These are phyloP conservation scores for Suillus plorans DNA, from an alignment of 768 basidiomycete genomes.

Conservation along the genomic window DNA sequence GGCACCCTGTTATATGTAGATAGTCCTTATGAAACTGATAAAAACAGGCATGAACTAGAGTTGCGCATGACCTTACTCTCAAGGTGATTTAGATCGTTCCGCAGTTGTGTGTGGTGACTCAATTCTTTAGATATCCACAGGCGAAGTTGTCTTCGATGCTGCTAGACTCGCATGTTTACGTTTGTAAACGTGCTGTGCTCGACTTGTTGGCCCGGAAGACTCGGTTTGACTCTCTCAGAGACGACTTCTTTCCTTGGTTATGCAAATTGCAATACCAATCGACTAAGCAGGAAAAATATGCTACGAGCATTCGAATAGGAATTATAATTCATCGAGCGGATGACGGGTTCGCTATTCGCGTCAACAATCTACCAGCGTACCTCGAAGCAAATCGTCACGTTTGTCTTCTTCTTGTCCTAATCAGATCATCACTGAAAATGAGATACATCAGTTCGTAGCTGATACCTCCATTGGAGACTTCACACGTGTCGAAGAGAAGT, in stretches of 20 bases:
- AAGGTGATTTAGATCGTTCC: slow-evolving; percentile 40
- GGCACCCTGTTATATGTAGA: slow-evolving; percentile 74
- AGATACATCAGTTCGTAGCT: slow-evolving; percentile 42
- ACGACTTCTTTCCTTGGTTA: slow-evolving; percentile 92
- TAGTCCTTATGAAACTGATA: slow-evolving; percentile 65
- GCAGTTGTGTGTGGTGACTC: slow-evolving; percentile 1
- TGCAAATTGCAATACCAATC: slow-evolving; percentile 82
- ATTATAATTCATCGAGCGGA: slow-evolving; percentile 55
- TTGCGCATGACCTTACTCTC: slow-evolving; percentile 75
- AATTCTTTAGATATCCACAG: slow-evolving; percentile 60
- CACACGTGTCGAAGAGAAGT: slow-evolving; percentile 77
- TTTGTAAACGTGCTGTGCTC: slow-evolving; percentile 74
- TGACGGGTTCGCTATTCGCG: slow-evolving; percentile 61
- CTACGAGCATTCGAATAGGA: slow-evolving; percentile 61
- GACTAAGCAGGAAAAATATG: slow-evolving; percentile 59
- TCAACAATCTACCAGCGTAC: slow-evolving; percentile 76
- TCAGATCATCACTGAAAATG: slow-evolving; percentile 16
- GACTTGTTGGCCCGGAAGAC: slow-evolving; percentile 67
- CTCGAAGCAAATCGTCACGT: slow-evolving; percentile 82
- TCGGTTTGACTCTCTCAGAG: slow-evolving; percentile 78
- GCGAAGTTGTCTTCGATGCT: slow-evolving; percentile 64
- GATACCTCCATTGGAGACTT: slow-evolving; percentile 68
- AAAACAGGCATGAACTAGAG: slow-evolving; percentile 68
- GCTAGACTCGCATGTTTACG: slow-evolving; percentile 89
- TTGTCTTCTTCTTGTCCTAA: slow-evolving; percentile 22